phyloP scores from a whole-genome alignment of 495 filamentous ascomycete genomes.

The Penicillium robsamsonii region DNA sequence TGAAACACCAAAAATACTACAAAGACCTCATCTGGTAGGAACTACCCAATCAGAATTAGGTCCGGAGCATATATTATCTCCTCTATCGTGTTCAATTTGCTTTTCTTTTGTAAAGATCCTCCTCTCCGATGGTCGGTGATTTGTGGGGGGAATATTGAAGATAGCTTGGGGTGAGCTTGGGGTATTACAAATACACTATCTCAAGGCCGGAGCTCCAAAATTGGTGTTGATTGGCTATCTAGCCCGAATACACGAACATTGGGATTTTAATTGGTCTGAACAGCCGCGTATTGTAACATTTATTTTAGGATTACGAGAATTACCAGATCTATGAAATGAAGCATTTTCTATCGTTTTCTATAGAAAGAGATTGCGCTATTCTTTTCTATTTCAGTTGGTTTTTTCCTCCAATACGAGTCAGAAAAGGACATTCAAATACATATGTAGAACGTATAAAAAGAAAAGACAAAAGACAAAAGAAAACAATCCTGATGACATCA shows the following conservation, averaged over 20 bases:
- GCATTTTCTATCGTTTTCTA: not conserved
- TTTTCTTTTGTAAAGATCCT: not conserved
- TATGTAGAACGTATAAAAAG: not conserved
- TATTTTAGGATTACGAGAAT: not conserved
- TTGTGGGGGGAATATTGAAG: not conserved
- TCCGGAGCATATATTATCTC: not conserved
- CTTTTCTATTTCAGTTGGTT: not conserved
- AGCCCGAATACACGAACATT: not conserved
- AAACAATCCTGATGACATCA: conserved; percentile 23
- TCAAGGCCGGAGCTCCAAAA: not conserved
- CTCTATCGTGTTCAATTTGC: not conserved
- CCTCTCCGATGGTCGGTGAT: not conserved
- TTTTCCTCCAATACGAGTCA: not conserved
- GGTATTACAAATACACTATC: conserved; percentile 22
- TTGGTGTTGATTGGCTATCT: not conserved
- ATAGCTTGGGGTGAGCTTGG: not conserved
- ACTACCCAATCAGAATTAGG: no score
- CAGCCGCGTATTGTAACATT: conserved; percentile 1
- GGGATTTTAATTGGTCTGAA: not conserved
- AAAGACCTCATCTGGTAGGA: no score
- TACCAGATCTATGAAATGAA: conserved; percentile 5
- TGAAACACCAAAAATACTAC: no score
- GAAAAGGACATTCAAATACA: not conserved
- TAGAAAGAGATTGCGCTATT: not conserved
- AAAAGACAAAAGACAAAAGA: not conserved